Percentiles rank a stretch among this genome's conserved stretches.
Evolutionary conservation across 768 basidiomycete genomes (phyloP).

Genomic region (Polyporus arcularius): DNA sequence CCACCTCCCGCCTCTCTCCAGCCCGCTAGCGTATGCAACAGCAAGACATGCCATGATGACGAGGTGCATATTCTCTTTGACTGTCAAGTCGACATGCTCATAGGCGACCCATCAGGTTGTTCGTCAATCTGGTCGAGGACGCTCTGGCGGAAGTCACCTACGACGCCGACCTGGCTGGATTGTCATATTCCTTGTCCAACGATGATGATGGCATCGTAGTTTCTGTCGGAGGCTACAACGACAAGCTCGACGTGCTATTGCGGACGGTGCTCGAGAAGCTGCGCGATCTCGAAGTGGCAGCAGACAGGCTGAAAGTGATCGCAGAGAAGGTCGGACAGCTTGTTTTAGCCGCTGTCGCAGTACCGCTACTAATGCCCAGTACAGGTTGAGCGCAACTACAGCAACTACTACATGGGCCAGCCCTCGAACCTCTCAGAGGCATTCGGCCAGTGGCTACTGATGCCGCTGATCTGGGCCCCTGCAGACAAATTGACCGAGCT

Average conservation of each 20-base stretch:
- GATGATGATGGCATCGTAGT: conserved; percentile 39
- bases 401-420: conserved; percentile 43
- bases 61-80: conserved; percentile 26
- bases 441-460: conserved; percentile 40
- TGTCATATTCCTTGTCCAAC: conserved; percentile 39
- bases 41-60: conserved; percentile 30
- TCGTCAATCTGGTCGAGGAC: conserved; percentile 40
- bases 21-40: conserved; percentile 32
- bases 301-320: conserved; percentile 44
- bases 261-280: conserved; percentile 44
- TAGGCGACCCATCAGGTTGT: conserved; percentile 13
- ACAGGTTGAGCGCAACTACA: conserved; percentile 39
- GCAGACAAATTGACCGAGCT: conserved; percentile 43
- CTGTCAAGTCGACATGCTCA: too few species aligned
- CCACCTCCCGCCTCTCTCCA: conserved; percentile 23
- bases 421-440: conserved; percentile 34
- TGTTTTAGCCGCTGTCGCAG: not conserved
- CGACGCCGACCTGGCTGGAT: conserved; percentile 53
- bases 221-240: conserved; percentile 49
- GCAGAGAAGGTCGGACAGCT: conserved; percentile 41
- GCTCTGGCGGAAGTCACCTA: conserved; percentile 53
- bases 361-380: not conserved
- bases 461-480: conserved; percentile 42
- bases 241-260: conserved; percentile 48
- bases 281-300: conserved; percentile 39